Conservation (phyloP, 2,329 filamentous ascomycete genomes). For the Botrytis paeoniae region DNA sequence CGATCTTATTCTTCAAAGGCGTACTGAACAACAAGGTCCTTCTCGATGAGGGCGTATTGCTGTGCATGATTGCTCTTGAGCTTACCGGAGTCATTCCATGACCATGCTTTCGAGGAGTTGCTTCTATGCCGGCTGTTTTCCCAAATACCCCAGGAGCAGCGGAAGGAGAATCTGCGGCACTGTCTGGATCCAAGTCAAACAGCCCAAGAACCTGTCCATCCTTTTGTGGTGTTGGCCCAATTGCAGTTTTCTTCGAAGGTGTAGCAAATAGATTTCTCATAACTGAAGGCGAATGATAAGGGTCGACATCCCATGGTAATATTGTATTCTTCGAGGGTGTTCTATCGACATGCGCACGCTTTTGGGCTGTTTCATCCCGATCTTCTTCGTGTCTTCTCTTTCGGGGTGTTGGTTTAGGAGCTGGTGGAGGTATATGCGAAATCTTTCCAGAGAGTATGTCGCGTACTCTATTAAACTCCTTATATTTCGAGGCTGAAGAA, state of each 20-base stretch:
- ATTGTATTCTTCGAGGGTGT: slow-evolving; percentile 46
- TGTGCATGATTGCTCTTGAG: slow-evolving; percentile 24
- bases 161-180: slow-evolving; percentile 44
- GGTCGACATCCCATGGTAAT: slow-evolving; percentile 42
- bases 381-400: slow-evolving; percentile 40
- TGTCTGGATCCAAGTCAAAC: slow-evolving; percentile 63
- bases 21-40: slow-evolving; percentile 65
- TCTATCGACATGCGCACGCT: slow-evolving; percentile 45
- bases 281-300: slow-evolving; percentile 54
- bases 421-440: slow-evolving; percentile 35
- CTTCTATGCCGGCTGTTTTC: slow-evolving; percentile 37
- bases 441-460: slow-evolving; percentile 56
- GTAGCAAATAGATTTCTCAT: slow-evolving; percentile 57
- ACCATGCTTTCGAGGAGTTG: slow-evolving; percentile 39
- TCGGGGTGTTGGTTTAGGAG: slow-evolving; percentile 37
- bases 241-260: slow-evolving; percentile 54
- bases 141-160: slow-evolving; percentile 14
- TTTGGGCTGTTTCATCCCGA: slow-evolving; percentile 48
- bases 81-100: background rate
- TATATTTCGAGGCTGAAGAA: slow-evolving; percentile 58
- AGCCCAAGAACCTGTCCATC: slow-evolving; percentile 74
- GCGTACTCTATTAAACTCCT: slow-evolving; percentile 67
- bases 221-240: slow-evolving; percentile 77
- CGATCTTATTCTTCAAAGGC: slow-evolving; percentile 53
- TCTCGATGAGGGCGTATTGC: slow-evolving; percentile 48